Evolutionary conservation across 2,329 filamentous ascomycete genomes (phyloP).

Genomic region (Fusarium buharicum): DNA sequence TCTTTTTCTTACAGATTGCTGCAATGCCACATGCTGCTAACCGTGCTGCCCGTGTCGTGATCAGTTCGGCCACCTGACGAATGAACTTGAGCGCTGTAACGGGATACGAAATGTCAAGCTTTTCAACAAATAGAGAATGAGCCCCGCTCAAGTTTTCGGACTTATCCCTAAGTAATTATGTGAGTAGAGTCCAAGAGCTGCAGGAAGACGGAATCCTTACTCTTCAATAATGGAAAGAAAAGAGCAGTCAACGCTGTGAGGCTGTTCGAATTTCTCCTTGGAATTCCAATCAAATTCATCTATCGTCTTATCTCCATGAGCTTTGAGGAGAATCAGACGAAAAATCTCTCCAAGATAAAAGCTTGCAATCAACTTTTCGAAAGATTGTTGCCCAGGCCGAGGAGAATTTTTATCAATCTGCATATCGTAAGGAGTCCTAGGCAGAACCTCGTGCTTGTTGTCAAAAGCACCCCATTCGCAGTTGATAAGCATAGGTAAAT

Average conservation of each 20-base stretch:
- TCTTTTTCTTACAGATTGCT: slow-evolving; percentile 96
- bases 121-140: slow-evolving; percentile 78
- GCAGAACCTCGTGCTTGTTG: slow-evolving; percentile 88
- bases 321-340: slow-evolving; percentile 83
- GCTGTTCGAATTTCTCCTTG: slow-evolving; percentile 79
- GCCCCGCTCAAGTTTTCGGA: slow-evolving; percentile 95
- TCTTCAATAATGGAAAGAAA: slow-evolving; percentile 94
- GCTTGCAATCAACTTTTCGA: slow-evolving; percentile 98
- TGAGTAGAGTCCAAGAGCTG: not conserved
- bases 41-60: slow-evolving; percentile 93
- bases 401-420: slow-evolving; percentile 91
- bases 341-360: slow-evolving; percentile 95
- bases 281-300: slow-evolving; percentile 87
- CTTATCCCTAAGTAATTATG: slow-evolving; percentile 73
- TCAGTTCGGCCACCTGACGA: slow-evolving; percentile 88
- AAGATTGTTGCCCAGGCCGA: slow-evolving; percentile 92
- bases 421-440: slow-evolving; percentile 86
- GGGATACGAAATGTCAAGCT: slow-evolving; percentile 75
- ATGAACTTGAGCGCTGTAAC: slow-evolving; percentile 86
- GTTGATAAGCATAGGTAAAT: slow-evolving; percentile 92
- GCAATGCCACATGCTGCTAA: slow-evolving; percentile 94
- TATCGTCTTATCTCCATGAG: slow-evolving; percentile 78
- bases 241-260: slow-evolving; percentile 90
- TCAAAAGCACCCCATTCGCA: slow-evolving; percentile 98
- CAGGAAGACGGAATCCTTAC: slow-evolving; percentile 54